These are phyloP conservation scores for Cercospora nicotianae DNA, from an alignment of 2,329 filamentous ascomycete genomes.

Conservation along the genomic window DNA sequence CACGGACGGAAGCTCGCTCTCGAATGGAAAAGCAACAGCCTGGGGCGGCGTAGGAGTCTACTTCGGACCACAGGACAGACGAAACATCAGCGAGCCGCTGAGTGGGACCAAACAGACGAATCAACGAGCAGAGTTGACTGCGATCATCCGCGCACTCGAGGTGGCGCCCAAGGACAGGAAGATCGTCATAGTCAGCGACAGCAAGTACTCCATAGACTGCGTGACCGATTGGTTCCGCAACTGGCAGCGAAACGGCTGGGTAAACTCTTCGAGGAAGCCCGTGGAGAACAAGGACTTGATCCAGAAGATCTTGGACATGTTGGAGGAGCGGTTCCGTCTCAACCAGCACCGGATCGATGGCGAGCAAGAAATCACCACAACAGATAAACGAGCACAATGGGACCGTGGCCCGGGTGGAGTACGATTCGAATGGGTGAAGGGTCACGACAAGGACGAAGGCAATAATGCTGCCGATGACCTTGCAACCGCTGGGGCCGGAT, in stretches of 20 bases:
- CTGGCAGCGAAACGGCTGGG: slow-evolving; percentile 79
- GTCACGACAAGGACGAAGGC: slow-evolving; percentile 69
- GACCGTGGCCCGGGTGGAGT: slow-evolving; percentile 39
- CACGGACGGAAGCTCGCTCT: slow-evolving; percentile 63
- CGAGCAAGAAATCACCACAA: slow-evolving; percentile 11
- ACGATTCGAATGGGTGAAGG: slow-evolving; percentile 85
- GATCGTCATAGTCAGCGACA: slow-evolving; percentile 82
- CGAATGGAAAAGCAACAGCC: slow-evolving; percentile 57
- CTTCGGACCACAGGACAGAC: slow-evolving; percentile 57
- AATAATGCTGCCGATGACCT: slow-evolving; percentile 79
- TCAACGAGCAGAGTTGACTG: slow-evolving; percentile 91
- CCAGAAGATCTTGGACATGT: slow-evolving; percentile 66
- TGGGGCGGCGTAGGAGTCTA: slow-evolving; percentile 64
- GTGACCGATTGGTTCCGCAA: slow-evolving; percentile 77
- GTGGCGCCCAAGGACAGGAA: slow-evolving; percentile 66
- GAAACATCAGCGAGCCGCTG: slow-evolving; percentile 73
- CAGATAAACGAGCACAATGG: slow-evolving; percentile 33
- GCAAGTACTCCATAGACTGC: slow-evolving; percentile 86
- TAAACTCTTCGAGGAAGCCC: slow-evolving; percentile 64
- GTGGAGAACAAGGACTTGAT: slow-evolving; percentile 90
- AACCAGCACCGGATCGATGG: slow-evolving; percentile 33
- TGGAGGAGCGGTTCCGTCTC: slow-evolving; percentile 57
- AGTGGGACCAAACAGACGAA: slow-evolving; percentile 79
- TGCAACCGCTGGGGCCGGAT: slow-evolving; percentile 66
- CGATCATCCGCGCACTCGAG: slow-evolving; percentile 79